These are phyloP conservation scores for Protea cynaroides DNA, from an alignment of 164 flowering plant genomes.

Conservation along the genomic window DNA sequence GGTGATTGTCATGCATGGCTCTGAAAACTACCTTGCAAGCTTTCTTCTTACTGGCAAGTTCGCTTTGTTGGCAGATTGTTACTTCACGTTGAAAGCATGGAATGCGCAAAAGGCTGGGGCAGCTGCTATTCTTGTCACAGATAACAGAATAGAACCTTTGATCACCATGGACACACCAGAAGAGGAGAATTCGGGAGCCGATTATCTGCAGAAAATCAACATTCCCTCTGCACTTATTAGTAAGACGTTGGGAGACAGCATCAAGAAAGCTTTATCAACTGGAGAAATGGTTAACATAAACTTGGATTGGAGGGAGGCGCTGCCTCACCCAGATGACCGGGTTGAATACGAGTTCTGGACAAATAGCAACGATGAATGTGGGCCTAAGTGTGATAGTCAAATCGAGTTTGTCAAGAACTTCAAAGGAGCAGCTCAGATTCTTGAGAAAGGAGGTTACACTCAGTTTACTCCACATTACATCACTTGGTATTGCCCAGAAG, in stretches of 20 bases:
- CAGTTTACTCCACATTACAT: conserved; percentile 92
- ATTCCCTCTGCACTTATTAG: conserved; percentile 87
- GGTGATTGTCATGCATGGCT: neutral
- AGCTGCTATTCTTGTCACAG: conserved; percentile 87
- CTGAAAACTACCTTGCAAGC: neutral
- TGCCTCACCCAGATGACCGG: conserved; percentile 93
- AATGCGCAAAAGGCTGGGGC: conserved; percentile 89
- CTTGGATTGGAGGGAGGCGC: conserved; percentile 88
- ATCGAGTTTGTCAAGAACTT: conserved; percentile 76
- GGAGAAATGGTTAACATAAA: conserved; percentile 70
- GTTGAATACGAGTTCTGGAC: conserved; percentile 99
- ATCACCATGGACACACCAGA: conserved; percentile 95
- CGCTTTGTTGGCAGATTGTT: conserved; percentile 59
- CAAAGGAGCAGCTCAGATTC: conserved; percentile 91
- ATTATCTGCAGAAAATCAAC: conserved; percentile 67
- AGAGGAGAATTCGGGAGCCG: conserved; percentile 53
- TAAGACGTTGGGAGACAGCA: conserved; percentile 69
- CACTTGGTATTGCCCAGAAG: conserved; percentile 96
- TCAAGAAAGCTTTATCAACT: conserved; percentile 55
- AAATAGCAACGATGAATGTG: conserved; percentile 89
- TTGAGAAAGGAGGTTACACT: conserved; percentile 80
- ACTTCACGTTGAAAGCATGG: conserved; percentile 91
- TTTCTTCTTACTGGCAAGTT: neutral
- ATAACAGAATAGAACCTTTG: conserved; percentile 67
- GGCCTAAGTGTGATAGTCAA: conserved; percentile 87